Conservation (phyloP, 495 filamentous ascomycete genomes). For the Penicillium lagena region DNA sequence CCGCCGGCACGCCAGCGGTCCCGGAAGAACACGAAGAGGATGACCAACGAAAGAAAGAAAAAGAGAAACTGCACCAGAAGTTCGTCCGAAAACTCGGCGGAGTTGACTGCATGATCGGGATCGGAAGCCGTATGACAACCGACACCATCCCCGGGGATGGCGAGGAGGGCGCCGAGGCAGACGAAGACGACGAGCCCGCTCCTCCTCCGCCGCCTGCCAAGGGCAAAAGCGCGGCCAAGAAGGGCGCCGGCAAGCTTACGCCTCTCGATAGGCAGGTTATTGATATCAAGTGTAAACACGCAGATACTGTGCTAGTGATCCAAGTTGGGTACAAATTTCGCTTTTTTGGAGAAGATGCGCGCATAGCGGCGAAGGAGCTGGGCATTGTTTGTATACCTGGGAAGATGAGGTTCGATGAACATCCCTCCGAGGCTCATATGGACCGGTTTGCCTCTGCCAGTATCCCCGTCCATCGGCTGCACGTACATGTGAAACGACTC, state of each 20-base stretch:
- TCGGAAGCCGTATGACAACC: slow-evolving; percentile 50
- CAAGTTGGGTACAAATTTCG: slow-evolving; percentile 98
- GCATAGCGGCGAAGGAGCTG: slow-evolving; percentile 81
- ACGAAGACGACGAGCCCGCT: slow-evolving; percentile 50
- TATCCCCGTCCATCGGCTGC: slow-evolving; percentile 85
- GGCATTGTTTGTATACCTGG: slow-evolving; percentile 96
- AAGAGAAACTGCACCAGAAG: slow-evolving; percentile 70
- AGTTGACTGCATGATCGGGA: slow-evolving; percentile 68
- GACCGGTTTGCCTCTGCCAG: slow-evolving; percentile 93
- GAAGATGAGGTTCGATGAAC: slow-evolving; percentile 91
- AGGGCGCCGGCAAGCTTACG: slow-evolving; percentile 68
- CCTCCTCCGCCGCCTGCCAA: slow-evolving; percentile 43
- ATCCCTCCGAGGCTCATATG: slow-evolving; percentile 88
- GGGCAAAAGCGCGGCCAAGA: slow-evolving; percentile 54
- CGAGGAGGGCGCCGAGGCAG: slow-evolving; percentile 43
- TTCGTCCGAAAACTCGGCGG: slow-evolving; percentile 88
- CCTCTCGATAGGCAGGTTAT: slow-evolving; percentile 91
- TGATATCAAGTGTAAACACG: slow-evolving; percentile 86
- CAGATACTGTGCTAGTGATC: slow-evolving; percentile 81
- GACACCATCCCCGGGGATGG: slow-evolving; percentile 45
- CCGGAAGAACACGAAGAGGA: slow-evolving; percentile 41
- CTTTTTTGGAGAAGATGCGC: slow-evolving; percentile 97
- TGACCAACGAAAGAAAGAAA: slow-evolving; percentile 37
- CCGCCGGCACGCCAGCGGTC: slow-evolving; percentile 5
- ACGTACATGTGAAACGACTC: slow-evolving; percentile 91